Evolutionary conservation across 257 asterid species (phyloP).

Genomic region (Solanum acaule): DNA sequence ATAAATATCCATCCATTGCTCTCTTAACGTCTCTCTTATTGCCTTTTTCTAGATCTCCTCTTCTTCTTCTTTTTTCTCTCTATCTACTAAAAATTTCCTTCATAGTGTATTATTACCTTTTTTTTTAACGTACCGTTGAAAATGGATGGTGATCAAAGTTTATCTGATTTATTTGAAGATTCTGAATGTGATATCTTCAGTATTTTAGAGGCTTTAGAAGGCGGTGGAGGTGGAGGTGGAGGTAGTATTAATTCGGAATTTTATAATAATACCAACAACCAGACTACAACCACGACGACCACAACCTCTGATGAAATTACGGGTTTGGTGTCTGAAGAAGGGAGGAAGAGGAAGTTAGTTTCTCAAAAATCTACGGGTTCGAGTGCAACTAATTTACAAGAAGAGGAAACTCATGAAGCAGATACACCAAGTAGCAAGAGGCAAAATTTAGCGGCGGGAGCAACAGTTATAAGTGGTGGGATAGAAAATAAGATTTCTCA

Average conservation of each 20-base stretch:
- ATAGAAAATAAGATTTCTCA: neutral
- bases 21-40: neutral
- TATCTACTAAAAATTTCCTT: neutral
- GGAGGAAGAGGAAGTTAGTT: constrained; percentile 18
- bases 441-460: neutral
- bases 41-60: neutral
- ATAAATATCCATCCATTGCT: neutral
- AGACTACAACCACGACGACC: neutral
- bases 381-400: neutral
- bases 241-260: constrained; percentile 1
- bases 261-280: neutral
- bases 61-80: neutral
- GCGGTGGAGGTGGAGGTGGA: neutral
- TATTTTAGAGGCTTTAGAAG: constrained; percentile 53
- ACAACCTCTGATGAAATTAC: neutral
- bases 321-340: neutral
- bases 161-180: constrained; percentile 4
- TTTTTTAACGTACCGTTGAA: neutral
- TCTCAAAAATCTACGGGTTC: constrained; percentile 30
- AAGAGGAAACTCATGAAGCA: neutral
- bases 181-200: constrained; percentile 47
- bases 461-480: neutral
- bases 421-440: neutral
- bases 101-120: neutral
- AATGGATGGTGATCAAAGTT: neutral